A percentile compares a stretch with the other conserved stretches of the same genome.
These are phyloP conservation scores for Exophiala phaeomuriformis DNA, from an alignment of 2,329 filamentous ascomycete genomes.

Conservation along the genomic window DNA sequence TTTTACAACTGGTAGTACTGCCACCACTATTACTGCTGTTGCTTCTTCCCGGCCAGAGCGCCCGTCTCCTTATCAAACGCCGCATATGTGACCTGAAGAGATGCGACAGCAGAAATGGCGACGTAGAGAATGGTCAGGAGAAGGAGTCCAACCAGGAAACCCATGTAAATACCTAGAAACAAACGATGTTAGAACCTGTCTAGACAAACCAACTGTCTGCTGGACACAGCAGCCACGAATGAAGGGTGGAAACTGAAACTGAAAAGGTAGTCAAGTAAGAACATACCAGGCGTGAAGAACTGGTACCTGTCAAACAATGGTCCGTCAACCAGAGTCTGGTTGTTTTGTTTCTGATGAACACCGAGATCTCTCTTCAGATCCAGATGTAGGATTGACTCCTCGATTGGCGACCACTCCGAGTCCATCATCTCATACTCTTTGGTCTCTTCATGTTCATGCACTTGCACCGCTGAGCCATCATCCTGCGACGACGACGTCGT, in stretches of 20 bases:
- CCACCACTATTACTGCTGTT: conserved; percentile 12
- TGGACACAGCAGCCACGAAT: no score
- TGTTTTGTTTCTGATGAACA: conserved; percentile 27
- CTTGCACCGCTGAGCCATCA: conserved; percentile 20
- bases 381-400: conserved; percentile 53
- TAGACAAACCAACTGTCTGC: no score
- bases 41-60: conserved; percentile 42
- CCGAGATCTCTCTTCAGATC: conserved; percentile 64
- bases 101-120: conserved; percentile 67
- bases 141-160: conserved; percentile 61
- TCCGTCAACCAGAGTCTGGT: conserved; percentile 33
- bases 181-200: no score
- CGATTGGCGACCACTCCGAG: conserved; percentile 47
- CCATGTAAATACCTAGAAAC: conserved; percentile 75
- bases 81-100: conserved; percentile 82
- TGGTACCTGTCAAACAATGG: conserved; percentile 84
- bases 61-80: conserved; percentile 97
- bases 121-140: conserved; percentile 71
- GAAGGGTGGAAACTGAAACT: background rate
- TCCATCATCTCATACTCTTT: conserved; percentile 52
- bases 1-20: no score
- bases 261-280: background rate
- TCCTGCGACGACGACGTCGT: conserved; percentile 53
- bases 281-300: conserved; percentile 79
- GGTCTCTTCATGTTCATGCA: conserved; percentile 27